Base-by-base conservation (phyloP, 2,329 filamentous ascomycete species). In the Neopestalotiopsis clavispora region DNA sequence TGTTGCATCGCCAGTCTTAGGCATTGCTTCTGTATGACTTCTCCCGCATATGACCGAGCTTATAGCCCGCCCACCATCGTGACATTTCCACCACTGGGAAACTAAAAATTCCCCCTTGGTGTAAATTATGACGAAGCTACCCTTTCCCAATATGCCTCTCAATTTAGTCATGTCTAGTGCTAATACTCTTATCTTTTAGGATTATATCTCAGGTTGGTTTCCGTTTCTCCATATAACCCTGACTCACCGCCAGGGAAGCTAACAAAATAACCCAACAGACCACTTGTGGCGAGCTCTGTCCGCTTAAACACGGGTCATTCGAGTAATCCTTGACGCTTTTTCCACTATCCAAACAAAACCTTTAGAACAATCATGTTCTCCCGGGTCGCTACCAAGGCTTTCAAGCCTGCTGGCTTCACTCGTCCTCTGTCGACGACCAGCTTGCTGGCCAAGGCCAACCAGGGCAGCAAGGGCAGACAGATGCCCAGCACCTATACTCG, bases 171-270 rank as follows among this genome's bases (percentile, higher is more conserved):
- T 74, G 70, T 32, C 62, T 57, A 56, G 77, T 78, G 76, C 85
- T 88, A 83, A 88, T 80, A 68, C 70, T 72, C 71, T 74, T 73
- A 70, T 71, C 70, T 72, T 74, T 69, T 77, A 92, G 90, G 90
- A 92, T 87, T 92, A 92, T 87, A 88, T 92, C 83, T 92, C 90
- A 89, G 90, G 90, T 92, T 82, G 78, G 87, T 83, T 40, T 40
- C 72, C 58, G 68, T 56, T 28, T 28, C 62, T 71, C 68, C 66
- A 66, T 68, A 70, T 75, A 63, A 72, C 70, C 71, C 82, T 67
- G 79, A 83, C 82, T 85, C 82, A 84, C 82, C 80, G 80, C 80
- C 77, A 30, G 74, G 69, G 66, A 71, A 72, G 77, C 80, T 83
- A 76, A 83, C 78, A 64, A 72, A 72, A 69, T 70, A 69, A 68